Conservation (phyloP, 169 alveolate species). For the Condylostoma magnum region DNA sequence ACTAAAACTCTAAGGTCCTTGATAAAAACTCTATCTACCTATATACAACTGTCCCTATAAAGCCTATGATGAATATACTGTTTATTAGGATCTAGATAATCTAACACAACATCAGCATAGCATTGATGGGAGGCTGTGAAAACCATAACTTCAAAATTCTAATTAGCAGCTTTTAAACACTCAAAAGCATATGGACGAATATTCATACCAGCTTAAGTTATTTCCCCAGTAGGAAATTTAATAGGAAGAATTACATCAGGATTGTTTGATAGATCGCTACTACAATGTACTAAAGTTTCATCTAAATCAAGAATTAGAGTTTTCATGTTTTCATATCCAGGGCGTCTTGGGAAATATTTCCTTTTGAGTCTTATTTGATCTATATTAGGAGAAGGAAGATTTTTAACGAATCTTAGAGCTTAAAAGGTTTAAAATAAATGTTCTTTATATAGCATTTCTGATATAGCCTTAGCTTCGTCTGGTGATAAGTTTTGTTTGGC, state of each 20-base stretch:
- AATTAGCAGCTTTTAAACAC: slow-evolving; percentile 55
- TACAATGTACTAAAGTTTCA: slow-evolving; percentile 82
- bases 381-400: not conserved
- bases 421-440: slow-evolving; percentile 30
- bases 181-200: slow-evolving; percentile 73
- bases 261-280: slow-evolving; percentile 20
- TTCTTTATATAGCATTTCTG: slow-evolving; percentile 14
- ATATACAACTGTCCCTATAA: slow-evolving; percentile 71
- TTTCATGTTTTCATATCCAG: slow-evolving; percentile 27
- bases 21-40: slow-evolving; percentile 56
- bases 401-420: slow-evolving; percentile 17
- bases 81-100: slow-evolving; percentile 75
- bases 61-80: slow-evolving; percentile 64
- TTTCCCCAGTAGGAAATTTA: slow-evolving; percentile 57
- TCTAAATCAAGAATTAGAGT: slow-evolving; percentile 79
- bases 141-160: slow-evolving; percentile 73
- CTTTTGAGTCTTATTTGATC: slow-evolving; percentile 11
- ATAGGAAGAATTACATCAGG: slow-evolving; percentile 47
- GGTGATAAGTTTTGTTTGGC: too few relatives aligned
- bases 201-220: slow-evolving; percentile 72
- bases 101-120: slow-evolving; percentile 81
- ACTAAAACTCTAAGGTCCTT: slow-evolving; percentile 80
- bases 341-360: not conserved
- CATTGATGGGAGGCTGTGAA: slow-evolving; percentile 82
- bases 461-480: slow-evolving; percentile 7